Base-by-base conservation (phyloP, 2,329 filamentous ascomycete species). In the Neopestalotiopsis sp. region DNA sequence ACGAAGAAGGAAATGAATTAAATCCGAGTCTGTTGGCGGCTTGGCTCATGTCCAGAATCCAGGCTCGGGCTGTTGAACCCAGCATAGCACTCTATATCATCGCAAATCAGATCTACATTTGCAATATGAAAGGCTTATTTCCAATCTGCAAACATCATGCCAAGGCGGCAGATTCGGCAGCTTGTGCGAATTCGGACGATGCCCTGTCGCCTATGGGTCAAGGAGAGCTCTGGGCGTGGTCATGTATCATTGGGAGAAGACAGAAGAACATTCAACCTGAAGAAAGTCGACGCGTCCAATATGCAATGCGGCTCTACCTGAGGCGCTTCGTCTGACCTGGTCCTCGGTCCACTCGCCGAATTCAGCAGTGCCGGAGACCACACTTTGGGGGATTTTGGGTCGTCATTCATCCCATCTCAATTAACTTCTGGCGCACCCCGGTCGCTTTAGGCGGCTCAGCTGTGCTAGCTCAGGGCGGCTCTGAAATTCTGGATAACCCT, bases 401-500 rank as follows among this genome's bases (percentile, higher is more conserved):
- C 45, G 20, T n/a, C 45, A 17, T 53, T 53, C 45, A 20, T 53
- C 45, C 45, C 45, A 53, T 53, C 45, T 20, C 45, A 38, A 53
- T 53, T 53, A 53, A 53, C 45, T 10, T 53, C 45, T 53, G 45
- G 45, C 45, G 20, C 17, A 53, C 45, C 45, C 45, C 6, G n/a
- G 45, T n/a, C 45, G 45, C 3, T 53, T 53, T 53, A 53, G 45
- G 45, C 45, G 45, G 45, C 45, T 53, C 45, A 53, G 45, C 57
- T 61, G 63, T n/a, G 63, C 12, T 66, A 66, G 32, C 20, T 45
- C 13, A 56, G 53, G 63, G 34, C 49, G 30, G 63, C 34, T 49
- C 63, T 42, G 45, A 38, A 53, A 45, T 17, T 49, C 63, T 42
- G 45, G 10, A 53, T 38, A 20, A 30, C 34, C 10, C 14, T 56